phyloP scores from a whole-genome alignment of 1,139 yeast species.

The Zygotorulaspora mrakii region DNA sequence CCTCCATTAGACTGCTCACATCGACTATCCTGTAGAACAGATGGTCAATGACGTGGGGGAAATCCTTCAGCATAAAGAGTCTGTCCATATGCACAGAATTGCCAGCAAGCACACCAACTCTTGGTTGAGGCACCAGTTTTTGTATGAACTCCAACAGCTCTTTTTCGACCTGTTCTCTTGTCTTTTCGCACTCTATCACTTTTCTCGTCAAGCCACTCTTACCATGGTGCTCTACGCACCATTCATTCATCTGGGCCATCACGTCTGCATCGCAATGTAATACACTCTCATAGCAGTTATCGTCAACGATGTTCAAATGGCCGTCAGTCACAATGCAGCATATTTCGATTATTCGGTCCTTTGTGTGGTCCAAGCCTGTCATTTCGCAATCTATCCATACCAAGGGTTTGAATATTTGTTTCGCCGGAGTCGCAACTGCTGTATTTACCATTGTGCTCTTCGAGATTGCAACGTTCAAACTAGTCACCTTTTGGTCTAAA shows the following conservation, averaged over 20 bases:
- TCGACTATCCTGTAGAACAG: slow-evolving; percentile 84
- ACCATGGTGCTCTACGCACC: slow-evolving; percentile 84
- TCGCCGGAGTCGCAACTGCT: not conserved
- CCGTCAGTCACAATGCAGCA: slow-evolving; percentile 90
- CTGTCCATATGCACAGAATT: slow-evolving; percentile 91
- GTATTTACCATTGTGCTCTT: not conserved
- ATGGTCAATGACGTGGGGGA: slow-evolving; percentile 69
- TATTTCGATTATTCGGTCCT: slow-evolving; percentile 81
- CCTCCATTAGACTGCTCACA: slow-evolving; percentile 78
- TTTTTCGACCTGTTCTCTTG: slow-evolving; percentile 55
- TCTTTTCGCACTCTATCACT: slow-evolving; percentile 54
- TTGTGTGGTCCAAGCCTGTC: slow-evolving; percentile 82
- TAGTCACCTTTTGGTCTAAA: slow-evolving; percentile 4
- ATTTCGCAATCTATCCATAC: slow-evolving; percentile 92
- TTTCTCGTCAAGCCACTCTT: slow-evolving; percentile 71
- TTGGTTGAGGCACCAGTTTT: slow-evolving; percentile 50
- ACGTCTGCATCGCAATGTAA: slow-evolving; percentile 64
- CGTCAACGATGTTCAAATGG: slow-evolving; percentile 60
- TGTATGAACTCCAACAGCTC: slow-evolving; percentile 62
- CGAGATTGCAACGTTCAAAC: no score
- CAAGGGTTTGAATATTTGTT: slow-evolving; percentile 37
- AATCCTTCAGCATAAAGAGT: slow-evolving; percentile 75
- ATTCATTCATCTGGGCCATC: slow-evolving; percentile 71
- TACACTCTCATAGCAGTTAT: slow-evolving; percentile 61
- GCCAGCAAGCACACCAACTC: slow-evolving; percentile 75